phyloP scores from a whole-genome alignment of 495 filamentous ascomycete species.

The Neurospora discreta region DNA sequence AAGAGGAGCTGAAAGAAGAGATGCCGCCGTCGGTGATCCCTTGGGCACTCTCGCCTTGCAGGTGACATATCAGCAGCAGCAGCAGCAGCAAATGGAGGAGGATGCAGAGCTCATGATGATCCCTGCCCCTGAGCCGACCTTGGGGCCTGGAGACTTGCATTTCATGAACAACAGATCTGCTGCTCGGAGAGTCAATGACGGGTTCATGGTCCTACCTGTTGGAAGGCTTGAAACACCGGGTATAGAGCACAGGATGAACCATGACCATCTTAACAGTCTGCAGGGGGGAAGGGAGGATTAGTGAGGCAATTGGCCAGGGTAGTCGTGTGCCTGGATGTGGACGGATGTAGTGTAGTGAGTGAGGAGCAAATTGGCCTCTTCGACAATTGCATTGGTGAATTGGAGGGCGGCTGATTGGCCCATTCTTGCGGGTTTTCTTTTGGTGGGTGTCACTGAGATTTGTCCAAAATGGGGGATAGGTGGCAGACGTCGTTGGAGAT shows the following conservation, averaged over 20 bases:
- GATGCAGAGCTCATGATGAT: background rate
- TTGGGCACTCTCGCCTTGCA: conserved; percentile 8
- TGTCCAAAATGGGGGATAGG: no score
- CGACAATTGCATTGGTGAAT: no score
- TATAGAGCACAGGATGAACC: background rate
- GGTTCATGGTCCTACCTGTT: conserved; percentile 49
- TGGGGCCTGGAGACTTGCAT: conserved; percentile 33
- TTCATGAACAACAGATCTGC: conserved; percentile 25
- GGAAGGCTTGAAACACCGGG: conserved; percentile 34
- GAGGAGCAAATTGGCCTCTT: no score
- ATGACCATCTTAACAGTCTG: background rate
- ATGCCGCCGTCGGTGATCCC: conserved; percentile 5
- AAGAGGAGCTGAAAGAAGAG: background rate
- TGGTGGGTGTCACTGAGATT: no score
- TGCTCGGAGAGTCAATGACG: conserved; percentile 46
- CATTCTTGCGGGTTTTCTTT: no score
- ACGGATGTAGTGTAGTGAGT: background rate
- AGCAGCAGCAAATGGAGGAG: no score
- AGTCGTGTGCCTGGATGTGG: background rate
- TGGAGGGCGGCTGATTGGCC: no score
- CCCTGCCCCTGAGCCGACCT: conserved; percentile 15
- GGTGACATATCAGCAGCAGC: background rate
- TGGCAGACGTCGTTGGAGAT: background rate
- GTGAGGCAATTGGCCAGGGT: conserved; percentile 3
- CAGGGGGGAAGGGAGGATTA: background rate